Base-by-base conservation (phyloP, 345 rosid species). In the Populus deltoides region DNA sequence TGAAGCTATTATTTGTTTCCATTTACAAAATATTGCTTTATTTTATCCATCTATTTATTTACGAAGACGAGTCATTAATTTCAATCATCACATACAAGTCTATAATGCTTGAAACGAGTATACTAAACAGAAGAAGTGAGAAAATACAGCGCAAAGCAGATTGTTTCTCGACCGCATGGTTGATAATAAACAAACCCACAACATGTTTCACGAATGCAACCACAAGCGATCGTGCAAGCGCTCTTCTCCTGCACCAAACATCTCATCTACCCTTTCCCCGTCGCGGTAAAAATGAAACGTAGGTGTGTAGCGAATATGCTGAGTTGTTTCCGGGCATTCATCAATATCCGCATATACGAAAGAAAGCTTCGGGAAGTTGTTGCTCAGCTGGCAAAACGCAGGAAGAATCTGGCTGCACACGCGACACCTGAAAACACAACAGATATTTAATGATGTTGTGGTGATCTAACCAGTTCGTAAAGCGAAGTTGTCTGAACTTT, bases 201-300 rank as follows among this genome's bases (percentile, higher is more conserved):
- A 57, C 45, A 10, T 33, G 6, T 2, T 81, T 94, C 90, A 94
- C 51, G 98, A 94, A 72, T 93, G 98, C 78, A 94, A 78, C 98
- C 99, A 95, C 78, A 95, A 74, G 43, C 97, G 94, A 81, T 95
- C 98, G 31, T 85, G 98, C 38, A 96, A 86, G 62, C 97, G 84
- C 83, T 96, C 90, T 78, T 93, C 97, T 68, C 99, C 97, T 7
- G 91, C 92, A 41, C 99, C 99, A 20, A 82, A 90, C 98, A 96
- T 93, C 90, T 96, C 95, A 70, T 96, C 99, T 0, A 96, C 95
- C 79, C 89, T 86, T 74, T 93, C 94, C 0, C 98, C 98, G 17
- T 91, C 92, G 8, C 93, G 88, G 86, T 89, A 93, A 73, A 96
- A 96, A 70, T 90, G 97, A 76, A 96, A 93, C 7, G 97, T 89